Conservation (phyloP, 2,329 filamentous ascomycete genomes). For the Sporothrix sp. region DNA sequence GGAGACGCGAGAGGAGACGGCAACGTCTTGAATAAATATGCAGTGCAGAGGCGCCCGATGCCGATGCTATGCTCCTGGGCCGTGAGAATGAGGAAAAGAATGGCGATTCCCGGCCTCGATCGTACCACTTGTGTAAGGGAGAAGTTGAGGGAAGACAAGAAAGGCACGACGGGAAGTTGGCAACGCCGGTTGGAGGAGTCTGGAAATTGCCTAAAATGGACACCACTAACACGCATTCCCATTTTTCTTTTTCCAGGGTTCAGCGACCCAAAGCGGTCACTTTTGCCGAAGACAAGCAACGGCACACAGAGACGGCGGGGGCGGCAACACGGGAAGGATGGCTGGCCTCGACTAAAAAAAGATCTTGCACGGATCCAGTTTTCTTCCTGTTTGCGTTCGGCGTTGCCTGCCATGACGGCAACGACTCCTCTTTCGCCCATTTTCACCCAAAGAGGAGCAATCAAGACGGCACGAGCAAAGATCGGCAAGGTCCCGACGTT, state of each 20-base stretch:
- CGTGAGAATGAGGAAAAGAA: background rate
- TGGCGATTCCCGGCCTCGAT: background rate
- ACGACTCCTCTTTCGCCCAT: no score
- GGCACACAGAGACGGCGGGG: background rate
- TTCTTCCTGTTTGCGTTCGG: no score
- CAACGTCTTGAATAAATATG: slow-evolving; percentile 10
- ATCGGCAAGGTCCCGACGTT: no score
- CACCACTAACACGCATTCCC: background rate
- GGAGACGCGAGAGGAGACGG: background rate
- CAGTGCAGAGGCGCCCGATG: no score
- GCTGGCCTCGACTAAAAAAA: no score
- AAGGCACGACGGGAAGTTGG: background rate
- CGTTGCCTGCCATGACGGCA: no score
- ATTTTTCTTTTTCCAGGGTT: background rate
- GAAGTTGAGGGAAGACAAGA: background rate
- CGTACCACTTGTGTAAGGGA: background rate
- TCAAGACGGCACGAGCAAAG: no score
- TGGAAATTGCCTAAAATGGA: slow-evolving; percentile 13
- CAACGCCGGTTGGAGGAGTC: background rate
- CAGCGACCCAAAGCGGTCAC: background rate
- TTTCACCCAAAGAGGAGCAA: no score
- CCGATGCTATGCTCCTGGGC: background rate
- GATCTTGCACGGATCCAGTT: no score
- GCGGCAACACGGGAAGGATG: background rate
- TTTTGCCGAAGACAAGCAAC: background rate